Evolutionary conservation across 305 asterid genomes (phyloP).

Genomic region (Fraxinus sp.): DNA sequence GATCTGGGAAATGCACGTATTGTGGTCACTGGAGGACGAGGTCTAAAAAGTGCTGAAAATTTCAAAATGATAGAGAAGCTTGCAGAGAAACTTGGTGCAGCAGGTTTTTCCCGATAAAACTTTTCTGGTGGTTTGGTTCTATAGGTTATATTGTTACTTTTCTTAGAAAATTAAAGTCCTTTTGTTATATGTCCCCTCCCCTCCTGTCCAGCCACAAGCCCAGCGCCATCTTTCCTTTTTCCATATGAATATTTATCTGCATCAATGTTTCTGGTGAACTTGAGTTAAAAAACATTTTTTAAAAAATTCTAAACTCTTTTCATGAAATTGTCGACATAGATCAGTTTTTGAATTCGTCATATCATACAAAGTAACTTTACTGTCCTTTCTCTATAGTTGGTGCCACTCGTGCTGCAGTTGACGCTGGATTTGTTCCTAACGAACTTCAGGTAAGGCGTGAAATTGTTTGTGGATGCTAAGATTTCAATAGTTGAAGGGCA

Average conservation of each 20-base stretch:
- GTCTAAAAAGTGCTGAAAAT: constrained; percentile 87
- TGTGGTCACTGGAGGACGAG: constrained; percentile 90
- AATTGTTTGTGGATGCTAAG: not conserved
- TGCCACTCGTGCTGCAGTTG: constrained; percentile 99
- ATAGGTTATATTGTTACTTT: not conserved
- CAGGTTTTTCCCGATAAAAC: constrained; percentile 52
- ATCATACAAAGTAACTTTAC: constrained; percentile 14
- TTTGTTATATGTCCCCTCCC: not conserved
- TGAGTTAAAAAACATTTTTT: not conserved
- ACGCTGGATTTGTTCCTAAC: constrained; percentile 92
- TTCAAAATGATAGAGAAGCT: constrained; percentile 90
- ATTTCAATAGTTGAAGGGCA: not conserved
- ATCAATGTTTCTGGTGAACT: constrained; percentile 20
- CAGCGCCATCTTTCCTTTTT: not conserved
- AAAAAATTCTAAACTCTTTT: not conserved
- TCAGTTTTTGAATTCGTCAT: constrained; percentile 14
- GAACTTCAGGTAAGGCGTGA: constrained; percentile 76
- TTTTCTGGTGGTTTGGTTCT: constrained; percentile 4
- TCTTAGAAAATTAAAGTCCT: not conserved
- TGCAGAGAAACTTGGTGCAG: constrained; percentile 97
- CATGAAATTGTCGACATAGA: not conserved
- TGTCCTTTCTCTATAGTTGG: constrained; percentile 57
- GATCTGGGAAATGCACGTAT: constrained; percentile 86
- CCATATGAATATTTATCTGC: not conserved
- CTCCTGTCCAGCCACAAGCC: not conserved